These are phyloP conservation scores for Aspergillus jensenii DNA, from an alignment of 2,329 filamentous ascomycete species.

Conservation along the genomic window DNA sequence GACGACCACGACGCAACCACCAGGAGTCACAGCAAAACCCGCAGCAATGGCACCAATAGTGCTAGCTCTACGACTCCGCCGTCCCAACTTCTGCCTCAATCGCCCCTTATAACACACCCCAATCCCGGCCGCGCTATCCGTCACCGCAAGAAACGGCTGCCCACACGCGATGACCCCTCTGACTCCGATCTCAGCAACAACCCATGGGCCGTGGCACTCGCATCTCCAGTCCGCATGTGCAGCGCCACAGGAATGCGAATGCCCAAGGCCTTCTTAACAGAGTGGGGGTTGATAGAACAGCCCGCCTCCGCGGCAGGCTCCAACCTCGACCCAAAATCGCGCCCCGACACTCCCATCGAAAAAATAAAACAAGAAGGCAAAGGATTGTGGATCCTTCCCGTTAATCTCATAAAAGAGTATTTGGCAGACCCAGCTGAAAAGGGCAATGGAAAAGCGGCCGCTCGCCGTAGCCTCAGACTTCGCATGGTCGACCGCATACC, in stretches of 20 bases:
- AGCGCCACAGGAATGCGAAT: slow-evolving; percentile 31
- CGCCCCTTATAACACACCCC: slow-evolving; percentile 31
- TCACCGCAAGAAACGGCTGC: slow-evolving; percentile 28
- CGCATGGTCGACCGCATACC: slow-evolving; percentile 30
- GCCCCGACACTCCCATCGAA: not conserved
- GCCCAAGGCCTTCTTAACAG: slow-evolving; percentile 33
- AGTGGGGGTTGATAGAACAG: slow-evolving; percentile 37
- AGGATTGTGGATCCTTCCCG: slow-evolving; percentile 34
- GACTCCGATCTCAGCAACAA: slow-evolving; percentile 34
- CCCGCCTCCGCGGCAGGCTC: slow-evolving; percentile 12
- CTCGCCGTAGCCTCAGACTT: slow-evolving; percentile 20
- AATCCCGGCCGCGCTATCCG: slow-evolving; percentile 18
- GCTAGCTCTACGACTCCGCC: slow-evolving; percentile 13
- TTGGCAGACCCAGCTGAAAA: slow-evolving; percentile 12
- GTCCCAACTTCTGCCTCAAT: slow-evolving; percentile 37
- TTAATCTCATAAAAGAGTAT: slow-evolving; percentile 32
- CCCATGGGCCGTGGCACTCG: slow-evolving; percentile 42
- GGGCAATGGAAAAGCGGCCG: not conserved
- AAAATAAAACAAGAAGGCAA: slow-evolving; percentile 9
- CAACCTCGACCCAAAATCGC: not conserved
- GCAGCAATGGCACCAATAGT: not conserved
- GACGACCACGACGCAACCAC: not conserved
- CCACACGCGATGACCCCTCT: slow-evolving; percentile 26
- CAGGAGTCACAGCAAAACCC: not conserved
- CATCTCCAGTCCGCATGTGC: slow-evolving; percentile 38